A percentile compares a stretch with the other conserved stretches of the same genome.
Conservation (phyloP, 345 rosid species). For the Camelina sativa region DNA sequence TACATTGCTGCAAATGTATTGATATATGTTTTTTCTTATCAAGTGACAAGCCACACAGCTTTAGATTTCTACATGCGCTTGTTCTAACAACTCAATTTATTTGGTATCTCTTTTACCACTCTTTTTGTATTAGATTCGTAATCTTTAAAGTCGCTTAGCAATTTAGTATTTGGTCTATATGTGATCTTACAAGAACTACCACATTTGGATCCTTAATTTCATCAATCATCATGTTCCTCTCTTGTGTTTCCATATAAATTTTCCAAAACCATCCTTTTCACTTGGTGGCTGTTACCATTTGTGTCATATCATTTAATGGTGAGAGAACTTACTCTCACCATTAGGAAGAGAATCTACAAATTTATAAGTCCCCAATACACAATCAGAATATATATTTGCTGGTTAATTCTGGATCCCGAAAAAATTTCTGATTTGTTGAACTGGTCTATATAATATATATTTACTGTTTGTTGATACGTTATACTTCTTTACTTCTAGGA, state of each 20-base stretch:
- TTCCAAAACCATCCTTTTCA: background rate
- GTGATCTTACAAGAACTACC: conserved; percentile 1
- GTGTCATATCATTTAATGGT: conserved; percentile 9
- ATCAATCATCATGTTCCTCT: background rate
- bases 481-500: conserved; percentile 1
- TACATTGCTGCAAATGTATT: conserved; percentile 28
- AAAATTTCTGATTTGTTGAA: background rate
- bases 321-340: background rate
- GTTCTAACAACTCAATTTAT: conserved; percentile 7
- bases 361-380: background rate
- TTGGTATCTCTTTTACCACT: conserved; percentile 12
- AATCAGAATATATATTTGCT: background rate
- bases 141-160: conserved; percentile 6
- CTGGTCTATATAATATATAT: background rate
- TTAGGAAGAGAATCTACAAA: conserved; percentile 6
- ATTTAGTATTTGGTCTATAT: background rate
- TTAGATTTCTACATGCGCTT: conserved; percentile 14
- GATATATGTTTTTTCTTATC: conserved; percentile 11
- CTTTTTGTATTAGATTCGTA: conserved; percentile 18
- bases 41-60: conserved; percentile 25
- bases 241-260: background rate
- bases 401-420: background rate
- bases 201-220: background rate
- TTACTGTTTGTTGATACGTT: background rate
- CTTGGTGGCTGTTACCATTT: background rate